Evolutionary conservation across 345 rosid species (phyloP), one percentile per base, ranked within the genome.

Genomic region (Lepidium africanum): DNA sequence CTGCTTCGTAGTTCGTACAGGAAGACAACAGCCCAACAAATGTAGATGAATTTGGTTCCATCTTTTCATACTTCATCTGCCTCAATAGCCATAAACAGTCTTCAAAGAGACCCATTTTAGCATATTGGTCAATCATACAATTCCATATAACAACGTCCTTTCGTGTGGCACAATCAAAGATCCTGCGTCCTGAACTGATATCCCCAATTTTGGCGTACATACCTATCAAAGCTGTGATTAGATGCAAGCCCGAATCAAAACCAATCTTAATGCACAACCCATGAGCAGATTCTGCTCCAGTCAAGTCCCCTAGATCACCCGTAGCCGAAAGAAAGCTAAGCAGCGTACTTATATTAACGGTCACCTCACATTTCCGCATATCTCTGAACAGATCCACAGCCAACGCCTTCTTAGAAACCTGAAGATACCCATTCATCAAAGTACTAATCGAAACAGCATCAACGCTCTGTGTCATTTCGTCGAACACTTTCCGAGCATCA

Each of bases 91-190:
- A 69, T 49, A 86, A 15, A 32, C 81, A 80, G 56, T 86, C 84
- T 58, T 81, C 83, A 43, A 84, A 63, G 50, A 77, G 61, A 48
- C 89, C 86, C 55, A 25, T 47, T 74, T 80, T 83, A 12, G 91
- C 89, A 67, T 80, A 82, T 69, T 67, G 78, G 30, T 86, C 82
- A 50, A 86, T 82, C 85, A 86, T 81, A 76, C 86, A 88, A 69
- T 86, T 86, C 91, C 91, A 88, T 17, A 71, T 39, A 36, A 85
- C 69, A 55, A 81, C 81, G 41, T 88, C 91, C 68, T 80, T 86
- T 51, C 35, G 61, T 13, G n/a, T 63, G 55, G 75, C 64, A 15
- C 43, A 79, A 60, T 86, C 77, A 33, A 88, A 86, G 50, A 84
- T 72, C 38, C 45, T 79, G 33, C 84, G 86, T 13, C 84, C 81